Percentiles rank a stretch among this genome's conserved stretches.
Conservation (phyloP, 495 filamentous ascomycete genomes). For the Podospora appendiculata region DNA sequence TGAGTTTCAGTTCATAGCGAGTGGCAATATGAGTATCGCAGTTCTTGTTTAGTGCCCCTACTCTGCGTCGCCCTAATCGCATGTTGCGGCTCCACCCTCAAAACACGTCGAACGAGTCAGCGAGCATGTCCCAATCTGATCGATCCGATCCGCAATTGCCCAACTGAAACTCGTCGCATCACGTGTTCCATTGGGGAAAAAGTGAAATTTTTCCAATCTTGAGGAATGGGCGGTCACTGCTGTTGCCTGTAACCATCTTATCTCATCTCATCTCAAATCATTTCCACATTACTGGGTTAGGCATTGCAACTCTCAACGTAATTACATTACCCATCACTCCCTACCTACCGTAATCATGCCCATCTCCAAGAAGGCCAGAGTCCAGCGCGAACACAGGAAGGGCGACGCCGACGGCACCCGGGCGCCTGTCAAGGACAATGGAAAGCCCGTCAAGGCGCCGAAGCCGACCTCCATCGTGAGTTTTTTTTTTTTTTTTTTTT, state of each 20-base stretch:
- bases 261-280: background rate
- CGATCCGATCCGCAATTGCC: too few relatives aligned
- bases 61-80: too few relatives aligned
- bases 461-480: background rate
- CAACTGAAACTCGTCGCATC: too few relatives aligned
- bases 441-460: background rate
- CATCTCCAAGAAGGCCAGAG: slow-evolving; percentile 5
- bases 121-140: too few relatives aligned
- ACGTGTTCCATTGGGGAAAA: background rate
- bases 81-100: too few relatives aligned
- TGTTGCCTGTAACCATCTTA: background rate
- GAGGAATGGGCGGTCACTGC: background rate
- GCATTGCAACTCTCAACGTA: too few relatives aligned
- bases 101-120: too few relatives aligned
- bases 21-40: too few relatives aligned
- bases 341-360: background rate
- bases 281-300: background rate
- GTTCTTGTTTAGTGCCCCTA: too few relatives aligned
- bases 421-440: slow-evolving; percentile 2
- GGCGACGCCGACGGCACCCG: slow-evolving; percentile 2
- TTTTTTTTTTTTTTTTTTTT: background rate
- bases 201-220: background rate
- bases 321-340: background rate
- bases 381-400: slow-evolving; percentile 5
- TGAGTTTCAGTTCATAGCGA: too few relatives aligned